Evolutionary conservation across 441 rosid species (phyloP), one percentile per base, ranked within the genome.

Genomic region (Populus hybrid): DNA sequence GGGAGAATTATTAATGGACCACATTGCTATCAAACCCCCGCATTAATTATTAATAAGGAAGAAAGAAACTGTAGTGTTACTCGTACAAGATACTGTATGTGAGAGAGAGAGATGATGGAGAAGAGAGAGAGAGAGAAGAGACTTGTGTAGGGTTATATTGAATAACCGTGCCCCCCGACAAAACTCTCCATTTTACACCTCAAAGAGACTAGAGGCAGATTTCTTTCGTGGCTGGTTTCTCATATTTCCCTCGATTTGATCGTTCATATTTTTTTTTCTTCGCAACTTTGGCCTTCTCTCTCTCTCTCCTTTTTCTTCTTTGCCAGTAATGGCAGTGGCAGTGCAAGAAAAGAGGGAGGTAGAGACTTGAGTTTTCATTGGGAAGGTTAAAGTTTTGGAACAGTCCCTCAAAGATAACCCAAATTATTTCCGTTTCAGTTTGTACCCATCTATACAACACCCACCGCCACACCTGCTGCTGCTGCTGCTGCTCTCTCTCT

Each of bases 321-420:
- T 81, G 89, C 91, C 96, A 84, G 92, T 80, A 83, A 83, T 87
- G 86, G 87, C 93, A 88, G 94, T 87, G 85, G 85, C 92, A 89
- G 89, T 84, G 91, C 86, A 72, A 82, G 82, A 79, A 84, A 84
- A 79, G 82, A 78, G 83, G 83, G 85, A 46, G 83, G 82, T 11
- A 64, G 30, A 64, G 32, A n/a, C 11, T 3, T 64, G 87, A 86
- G 89, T 82, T 86, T 89, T 89, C 92, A 89, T 91, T 81, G 96
- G 96, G 92, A 90, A 91, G 90, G 92, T n/a, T 81, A 89, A 90
- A 87, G 84, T 83, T 83, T 84, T 84, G 42, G 71, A 67, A 82
- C 85, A 76, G 67, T 7, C 63, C 71, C 69, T 74, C 79, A 36
- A 69, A 78, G 68, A 78, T 42, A 36, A 69, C 71, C 59, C 59